These are phyloP conservation scores for Pseudotsuga menziesii DNA, from an alignment of 75 land plant genomes.

Conservation along the genomic window DNA sequence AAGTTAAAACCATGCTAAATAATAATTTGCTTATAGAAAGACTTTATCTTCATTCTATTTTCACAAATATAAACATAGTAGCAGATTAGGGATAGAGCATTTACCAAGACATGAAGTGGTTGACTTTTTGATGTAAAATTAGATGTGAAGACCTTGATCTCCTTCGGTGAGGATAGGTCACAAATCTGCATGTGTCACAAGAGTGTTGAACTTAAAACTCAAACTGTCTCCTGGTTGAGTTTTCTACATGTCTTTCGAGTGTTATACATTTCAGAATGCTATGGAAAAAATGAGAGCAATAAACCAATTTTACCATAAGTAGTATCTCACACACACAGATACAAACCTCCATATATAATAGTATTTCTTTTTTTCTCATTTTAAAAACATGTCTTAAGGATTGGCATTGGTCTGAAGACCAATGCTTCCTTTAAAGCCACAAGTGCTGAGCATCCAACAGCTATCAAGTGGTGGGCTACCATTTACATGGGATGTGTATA, in stretches of 20 bases:
- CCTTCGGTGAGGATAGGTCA: conserved; percentile 85
- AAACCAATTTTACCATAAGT: background rate
- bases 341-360: conserved; percentile 4
- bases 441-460: no score
- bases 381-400: no score
- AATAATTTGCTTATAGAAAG: background rate
- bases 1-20: background rate
- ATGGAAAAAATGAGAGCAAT: background rate
- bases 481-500: no score
- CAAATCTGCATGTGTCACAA: conserved; percentile 58
- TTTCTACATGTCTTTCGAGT: background rate
- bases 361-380: background rate
- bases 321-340: background rate
- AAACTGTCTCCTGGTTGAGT: background rate
- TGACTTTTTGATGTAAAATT: conserved; percentile 40
- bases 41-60: background rate
- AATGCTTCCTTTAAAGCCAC: no score
- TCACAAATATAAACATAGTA: background rate
- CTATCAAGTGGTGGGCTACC: no score
- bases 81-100: conserved; percentile 1
- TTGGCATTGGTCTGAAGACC: no score
- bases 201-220: background rate
- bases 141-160: conserved; percentile 65
- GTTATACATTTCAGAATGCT: background rate
- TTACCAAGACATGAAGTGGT: conserved; percentile 88